A percentile compares a stretch with the other conserved stretches of the same genome.
Conservation (phyloP, 768 basidiomycete genomes). For the Chalciporus piperatus region DNA sequence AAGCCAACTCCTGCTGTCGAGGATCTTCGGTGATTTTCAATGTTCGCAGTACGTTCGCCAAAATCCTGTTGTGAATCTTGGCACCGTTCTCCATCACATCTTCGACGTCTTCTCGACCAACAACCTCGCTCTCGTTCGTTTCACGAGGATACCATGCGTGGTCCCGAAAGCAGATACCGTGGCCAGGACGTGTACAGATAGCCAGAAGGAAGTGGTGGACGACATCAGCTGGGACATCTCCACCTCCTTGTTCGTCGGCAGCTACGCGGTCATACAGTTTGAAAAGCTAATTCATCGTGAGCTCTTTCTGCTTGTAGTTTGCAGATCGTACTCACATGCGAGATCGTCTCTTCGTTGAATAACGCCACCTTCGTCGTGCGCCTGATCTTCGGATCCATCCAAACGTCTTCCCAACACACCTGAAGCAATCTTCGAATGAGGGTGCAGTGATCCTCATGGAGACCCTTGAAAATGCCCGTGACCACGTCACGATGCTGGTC, state of each 20-base stretch:
- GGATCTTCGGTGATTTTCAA: slow-evolving; percentile 89
- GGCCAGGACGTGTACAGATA: slow-evolving; percentile 76
- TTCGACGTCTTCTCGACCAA: slow-evolving; percentile 37
- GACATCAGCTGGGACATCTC: slow-evolving; percentile 70
- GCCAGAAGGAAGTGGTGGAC: slow-evolving; percentile 86
- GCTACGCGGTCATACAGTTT: slow-evolving; percentile 68
- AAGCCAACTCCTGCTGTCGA: slow-evolving; percentile 78
- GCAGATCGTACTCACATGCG: slow-evolving; percentile 47
- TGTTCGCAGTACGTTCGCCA: slow-evolving; percentile 67
- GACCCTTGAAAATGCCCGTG: slow-evolving; percentile 67
- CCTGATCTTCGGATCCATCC: slow-evolving; percentile 71
- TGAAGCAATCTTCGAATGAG: slow-evolving; percentile 67
- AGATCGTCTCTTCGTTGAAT: slow-evolving; percentile 65
- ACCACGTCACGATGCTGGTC: slow-evolving; percentile 70
- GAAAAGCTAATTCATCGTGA: slow-evolving; percentile 45
- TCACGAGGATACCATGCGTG: slow-evolving; percentile 89
- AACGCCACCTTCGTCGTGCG: slow-evolving; percentile 67
- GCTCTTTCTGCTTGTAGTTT: background rate
- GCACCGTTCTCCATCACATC: slow-evolving; percentile 35
- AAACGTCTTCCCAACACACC: slow-evolving; percentile 72
- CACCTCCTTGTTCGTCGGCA: slow-evolving; percentile 46
- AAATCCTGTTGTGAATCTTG: slow-evolving; percentile 78
- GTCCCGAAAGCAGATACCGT: slow-evolving; percentile 85
- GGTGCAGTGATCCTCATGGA: slow-evolving; percentile 61
- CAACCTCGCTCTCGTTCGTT: slow-evolving; percentile 37